A percentile compares a stretch with the other conserved stretches of the same genome.
Evolutionary conservation across 768 basidiomycete genomes (phyloP).

Genomic region (Cytidiella melzeri): DNA sequence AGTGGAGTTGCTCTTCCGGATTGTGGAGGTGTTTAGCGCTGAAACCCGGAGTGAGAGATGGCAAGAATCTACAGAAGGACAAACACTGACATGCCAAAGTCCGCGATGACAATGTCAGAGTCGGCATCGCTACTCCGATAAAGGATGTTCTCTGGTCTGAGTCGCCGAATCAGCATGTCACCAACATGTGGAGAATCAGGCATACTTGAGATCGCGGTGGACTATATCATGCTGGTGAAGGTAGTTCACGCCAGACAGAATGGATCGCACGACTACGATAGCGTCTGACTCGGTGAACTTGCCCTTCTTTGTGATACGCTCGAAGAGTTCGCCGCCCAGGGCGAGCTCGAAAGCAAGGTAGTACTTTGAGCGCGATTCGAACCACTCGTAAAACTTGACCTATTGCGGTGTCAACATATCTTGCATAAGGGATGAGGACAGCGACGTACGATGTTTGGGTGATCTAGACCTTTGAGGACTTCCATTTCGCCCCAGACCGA

Average conservation of each 20-base stretch:
- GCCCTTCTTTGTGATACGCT: constrained; percentile 75
- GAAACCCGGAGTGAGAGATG: constrained; percentile 1
- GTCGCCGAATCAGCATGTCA: background rate
- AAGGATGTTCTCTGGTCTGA: constrained; percentile 94
- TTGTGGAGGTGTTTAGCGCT: constrained; percentile 82
- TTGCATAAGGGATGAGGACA: background rate
- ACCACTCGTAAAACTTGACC: constrained; percentile 97
- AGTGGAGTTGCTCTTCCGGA: constrained; percentile 61
- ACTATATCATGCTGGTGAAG: constrained; percentile 92
- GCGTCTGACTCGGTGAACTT: constrained; percentile 95
- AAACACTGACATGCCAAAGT: constrained; percentile 88
- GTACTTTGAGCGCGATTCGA: constrained; percentile 90
- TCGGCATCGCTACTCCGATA: constrained; percentile 72
- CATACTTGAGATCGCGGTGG: constrained; percentile 89
- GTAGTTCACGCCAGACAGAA: constrained; percentile 82
- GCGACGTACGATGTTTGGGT: constrained; percentile 78
- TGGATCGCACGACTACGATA: constrained; percentile 72
- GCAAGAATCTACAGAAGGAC: background rate
- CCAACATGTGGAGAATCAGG: constrained; percentile 9
- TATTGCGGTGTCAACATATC: constrained; percentile 23
- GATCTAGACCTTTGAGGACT: constrained; percentile 82
- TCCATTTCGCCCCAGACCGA: constrained; percentile 94
- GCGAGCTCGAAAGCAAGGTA: constrained; percentile 96
- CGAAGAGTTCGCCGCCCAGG: constrained; percentile 91
- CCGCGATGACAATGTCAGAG: constrained; percentile 90